A percentile compares a stretch with the other conserved stretches of the same genome.
phyloP scores from a whole-genome alignment of 768 basidiomycete genomes.

The Pleurotus tuber-regium region DNA sequence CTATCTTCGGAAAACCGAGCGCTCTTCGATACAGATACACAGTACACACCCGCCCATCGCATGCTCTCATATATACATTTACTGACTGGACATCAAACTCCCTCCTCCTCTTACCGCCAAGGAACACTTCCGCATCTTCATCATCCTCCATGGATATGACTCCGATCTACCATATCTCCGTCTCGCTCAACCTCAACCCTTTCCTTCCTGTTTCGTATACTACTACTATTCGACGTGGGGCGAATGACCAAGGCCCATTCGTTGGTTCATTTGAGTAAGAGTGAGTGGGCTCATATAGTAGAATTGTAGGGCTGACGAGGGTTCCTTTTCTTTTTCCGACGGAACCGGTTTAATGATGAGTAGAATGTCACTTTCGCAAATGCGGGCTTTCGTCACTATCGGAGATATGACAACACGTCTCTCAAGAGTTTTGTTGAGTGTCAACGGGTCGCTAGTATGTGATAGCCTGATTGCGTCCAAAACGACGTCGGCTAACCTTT shows the following conservation, averaged over 20 bases:
- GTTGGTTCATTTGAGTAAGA: constrained; percentile 38
- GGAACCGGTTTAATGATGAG: too few species aligned
- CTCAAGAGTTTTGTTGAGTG: constrained; percentile 32
- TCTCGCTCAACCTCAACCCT: constrained; percentile 42
- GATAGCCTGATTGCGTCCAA: too few species aligned
- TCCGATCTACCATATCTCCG: constrained; percentile 41
- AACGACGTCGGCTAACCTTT: neutral
- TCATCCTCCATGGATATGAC: constrained; percentile 17
- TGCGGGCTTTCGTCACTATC: constrained; percentile 38
- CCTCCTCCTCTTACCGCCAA: constrained; percentile 37
- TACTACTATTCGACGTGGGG: constrained; percentile 33
- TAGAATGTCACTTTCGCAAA: constrained; percentile 40
- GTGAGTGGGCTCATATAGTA: neutral
- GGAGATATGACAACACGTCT: constrained; percentile 38
- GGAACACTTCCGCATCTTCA: neutral
- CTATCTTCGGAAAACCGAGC: neutral
- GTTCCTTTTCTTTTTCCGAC: too few species aligned
- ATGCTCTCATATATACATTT: constrained; percentile 39
- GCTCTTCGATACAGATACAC: neutral
- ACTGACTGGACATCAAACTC: constrained; percentile 30
- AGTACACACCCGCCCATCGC: constrained; percentile 17
- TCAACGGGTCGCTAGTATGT: constrained; percentile 32
- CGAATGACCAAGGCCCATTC: constrained; percentile 22
- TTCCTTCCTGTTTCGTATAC: constrained; percentile 43
- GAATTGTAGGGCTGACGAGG: too few species aligned